Percentiles rank a stretch among this genome's conserved stretches.
Evolutionary conservation across 345 rosid genomes (phyloP).

Genomic region (Clausena lansium): DNA sequence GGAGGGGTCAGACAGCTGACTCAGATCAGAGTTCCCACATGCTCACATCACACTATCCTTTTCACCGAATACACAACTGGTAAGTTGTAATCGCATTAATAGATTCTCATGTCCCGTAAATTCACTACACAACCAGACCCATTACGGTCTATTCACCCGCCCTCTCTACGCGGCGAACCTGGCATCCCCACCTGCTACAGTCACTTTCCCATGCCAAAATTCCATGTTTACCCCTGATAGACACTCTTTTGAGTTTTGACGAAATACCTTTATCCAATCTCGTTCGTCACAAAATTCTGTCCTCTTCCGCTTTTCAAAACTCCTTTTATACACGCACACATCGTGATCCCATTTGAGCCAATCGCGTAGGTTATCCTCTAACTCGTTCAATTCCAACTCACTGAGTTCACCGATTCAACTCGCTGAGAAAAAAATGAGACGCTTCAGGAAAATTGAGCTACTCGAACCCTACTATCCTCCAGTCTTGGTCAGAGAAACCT

Average conservation of each 20-base stretch:
- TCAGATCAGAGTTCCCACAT: conserved; percentile 7
- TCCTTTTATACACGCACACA: not conserved
- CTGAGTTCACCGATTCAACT: conserved; percentile 22
- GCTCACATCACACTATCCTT: not conserved
- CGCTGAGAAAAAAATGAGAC: conserved; percentile 43
- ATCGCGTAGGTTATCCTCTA: not conserved
- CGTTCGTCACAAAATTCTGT: conserved; percentile 23
- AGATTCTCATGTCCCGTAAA: conserved; percentile 28
- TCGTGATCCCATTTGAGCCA: not conserved
- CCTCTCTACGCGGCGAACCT: conserved; percentile 20
- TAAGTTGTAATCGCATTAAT: conserved; percentile 13
- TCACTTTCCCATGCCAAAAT: not conserved
- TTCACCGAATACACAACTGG: not conserved
- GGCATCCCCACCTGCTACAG: not conserved
- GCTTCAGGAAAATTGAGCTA: conserved; percentile 40
- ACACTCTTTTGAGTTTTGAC: conserved; percentile 9
- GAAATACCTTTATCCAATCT: not conserved
- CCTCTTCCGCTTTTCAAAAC: not conserved
- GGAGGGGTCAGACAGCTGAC: not conserved
- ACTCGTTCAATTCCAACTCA: conserved; percentile 20
- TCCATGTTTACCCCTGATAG: conserved; percentile 10
- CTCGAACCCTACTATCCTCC: conserved; percentile 36
- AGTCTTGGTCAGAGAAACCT: conserved; percentile 25
- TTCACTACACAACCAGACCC: not conserved
- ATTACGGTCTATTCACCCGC: conserved; percentile 3